phyloP scores from a whole-genome alignment of 371 early-diverging fungal genomes.

The Mucor circinelloides region DNA sequence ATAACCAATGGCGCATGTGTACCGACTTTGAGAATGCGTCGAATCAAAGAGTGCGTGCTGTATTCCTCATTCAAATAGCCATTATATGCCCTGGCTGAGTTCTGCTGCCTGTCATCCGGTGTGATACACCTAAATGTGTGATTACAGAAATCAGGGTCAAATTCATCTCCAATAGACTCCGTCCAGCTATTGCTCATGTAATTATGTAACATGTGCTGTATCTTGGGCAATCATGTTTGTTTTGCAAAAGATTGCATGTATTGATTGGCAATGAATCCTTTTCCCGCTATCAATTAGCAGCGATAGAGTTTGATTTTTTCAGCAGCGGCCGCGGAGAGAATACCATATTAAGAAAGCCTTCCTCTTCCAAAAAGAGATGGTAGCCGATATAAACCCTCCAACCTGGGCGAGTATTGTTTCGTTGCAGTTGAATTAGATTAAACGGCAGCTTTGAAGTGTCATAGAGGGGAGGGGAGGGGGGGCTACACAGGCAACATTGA shows the following conservation, averaged over 20 bases:
- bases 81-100: background rate
- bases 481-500: background rate
- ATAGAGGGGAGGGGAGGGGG: too few species aligned
- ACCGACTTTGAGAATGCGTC: too few species aligned
- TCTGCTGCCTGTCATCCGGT: background rate
- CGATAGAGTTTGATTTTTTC: background rate
- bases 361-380: conserved; percentile 10
- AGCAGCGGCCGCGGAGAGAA: conserved; percentile 16
- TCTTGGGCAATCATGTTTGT: background rate
- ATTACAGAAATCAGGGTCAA: background rate
- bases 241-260: background rate
- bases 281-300: background rate
- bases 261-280: background rate
- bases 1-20: too few species aligned
- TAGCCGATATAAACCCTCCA: background rate
- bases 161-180: background rate
- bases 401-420: background rate
- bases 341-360: conserved; percentile 11
- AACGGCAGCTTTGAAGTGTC: background rate
- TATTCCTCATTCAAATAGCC: too few species aligned
- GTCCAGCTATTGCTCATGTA: background rate
- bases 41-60: too few species aligned
- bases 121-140: background rate
- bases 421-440: background rate
- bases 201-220: background rate